Evolutionary conservation across 768 basidiomycete species (phyloP).

Genomic region (Suillus bovinus): DNA sequence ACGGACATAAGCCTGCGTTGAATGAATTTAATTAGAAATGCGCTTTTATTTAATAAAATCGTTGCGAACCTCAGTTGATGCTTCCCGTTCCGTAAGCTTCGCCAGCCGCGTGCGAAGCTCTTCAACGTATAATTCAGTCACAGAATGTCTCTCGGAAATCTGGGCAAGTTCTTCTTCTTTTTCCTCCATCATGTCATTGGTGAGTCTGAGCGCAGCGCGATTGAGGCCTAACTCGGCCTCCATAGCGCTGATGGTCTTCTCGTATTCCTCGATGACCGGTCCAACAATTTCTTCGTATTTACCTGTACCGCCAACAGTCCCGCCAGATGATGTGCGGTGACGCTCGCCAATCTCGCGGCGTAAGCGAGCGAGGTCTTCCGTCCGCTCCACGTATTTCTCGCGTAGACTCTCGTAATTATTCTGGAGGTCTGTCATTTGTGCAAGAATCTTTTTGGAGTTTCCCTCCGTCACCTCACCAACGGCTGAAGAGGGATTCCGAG

Average conservation of each 20-base stretch:
- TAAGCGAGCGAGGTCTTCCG: conserved; percentile 81
- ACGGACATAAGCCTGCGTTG: conserved; percentile 78
- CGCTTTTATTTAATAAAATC: neutral
- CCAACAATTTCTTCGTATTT: conserved; percentile 94
- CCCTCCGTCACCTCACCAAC: conserved; percentile 48
- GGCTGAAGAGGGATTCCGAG: conserved; percentile 28
- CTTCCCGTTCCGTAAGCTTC: conserved; percentile 86
- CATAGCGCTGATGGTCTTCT: conserved; percentile 93
- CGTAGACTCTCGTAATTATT: conserved; percentile 84
- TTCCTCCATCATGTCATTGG: conserved; percentile 91
- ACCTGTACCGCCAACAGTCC: conserved; percentile 65
- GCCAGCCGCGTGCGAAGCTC: conserved; percentile 79
- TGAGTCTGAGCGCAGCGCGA: conserved; percentile 81
- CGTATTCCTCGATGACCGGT: conserved; percentile 98
- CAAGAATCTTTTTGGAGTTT: conserved; percentile 72
- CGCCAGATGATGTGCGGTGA: conserved; percentile 57
- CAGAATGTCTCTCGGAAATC: conserved; percentile 67
- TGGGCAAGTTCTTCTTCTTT: conserved; percentile 78
- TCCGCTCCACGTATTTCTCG: conserved; percentile 84
- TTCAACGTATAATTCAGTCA: conserved; percentile 84
- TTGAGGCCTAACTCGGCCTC: conserved; percentile 91
- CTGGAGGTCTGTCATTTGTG: conserved; percentile 82
- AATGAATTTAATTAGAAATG: conserved; percentile 6
- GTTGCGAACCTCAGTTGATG: conserved; percentile 77
- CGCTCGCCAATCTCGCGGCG: conserved; percentile 77